These are phyloP conservation scores for Colletotrichum filicis DNA, from an alignment of 2,329 filamentous ascomycete genomes.

Conservation along the genomic window DNA sequence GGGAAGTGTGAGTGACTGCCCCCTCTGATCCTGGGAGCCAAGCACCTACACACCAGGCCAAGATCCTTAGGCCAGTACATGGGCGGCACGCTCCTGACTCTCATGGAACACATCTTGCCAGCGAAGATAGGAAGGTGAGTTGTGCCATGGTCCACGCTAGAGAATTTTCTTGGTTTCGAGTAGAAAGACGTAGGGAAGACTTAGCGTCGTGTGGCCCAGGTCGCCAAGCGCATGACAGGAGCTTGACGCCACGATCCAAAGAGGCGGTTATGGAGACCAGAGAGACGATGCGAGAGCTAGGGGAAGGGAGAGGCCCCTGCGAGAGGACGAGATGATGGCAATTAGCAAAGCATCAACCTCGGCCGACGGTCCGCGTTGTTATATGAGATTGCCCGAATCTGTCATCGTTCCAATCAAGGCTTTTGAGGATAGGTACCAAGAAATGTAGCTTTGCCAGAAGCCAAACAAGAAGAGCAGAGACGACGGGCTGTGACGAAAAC, in stretches of 20 bases:
- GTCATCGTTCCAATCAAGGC: not conserved
- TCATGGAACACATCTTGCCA: not conserved
- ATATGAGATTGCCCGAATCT: not conserved
- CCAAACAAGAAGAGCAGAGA: not conserved
- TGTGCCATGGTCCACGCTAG: not conserved
- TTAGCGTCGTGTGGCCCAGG: not conserved
- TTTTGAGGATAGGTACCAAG: not conserved
- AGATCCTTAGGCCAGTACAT: not conserved
- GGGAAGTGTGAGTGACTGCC: not conserved
- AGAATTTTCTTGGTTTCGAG: not conserved
- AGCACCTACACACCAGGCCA: not conserved
- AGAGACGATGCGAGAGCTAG: not conserved
- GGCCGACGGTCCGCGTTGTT: not conserved
- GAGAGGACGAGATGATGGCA: not conserved
- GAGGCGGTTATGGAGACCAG: not conserved
- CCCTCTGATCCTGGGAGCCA: too few relatives aligned
- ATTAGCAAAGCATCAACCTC: not conserved
- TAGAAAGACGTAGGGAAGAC: too few relatives aligned
- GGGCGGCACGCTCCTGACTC: not conserved
- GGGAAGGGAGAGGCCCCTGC: not conserved
- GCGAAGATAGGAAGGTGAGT: not conserved
- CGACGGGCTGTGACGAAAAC: not conserved
- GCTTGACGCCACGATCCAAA: constrained; percentile 11
- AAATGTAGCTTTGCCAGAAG: not conserved
- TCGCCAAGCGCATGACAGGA: constrained; percentile 11